A percentile compares a stretch with the other conserved stretches of the same genome.
These are phyloP conservation scores for Penicillium sp. DNA, from an alignment of 2,329 filamentous ascomycete genomes.

Conservation along the genomic window DNA sequence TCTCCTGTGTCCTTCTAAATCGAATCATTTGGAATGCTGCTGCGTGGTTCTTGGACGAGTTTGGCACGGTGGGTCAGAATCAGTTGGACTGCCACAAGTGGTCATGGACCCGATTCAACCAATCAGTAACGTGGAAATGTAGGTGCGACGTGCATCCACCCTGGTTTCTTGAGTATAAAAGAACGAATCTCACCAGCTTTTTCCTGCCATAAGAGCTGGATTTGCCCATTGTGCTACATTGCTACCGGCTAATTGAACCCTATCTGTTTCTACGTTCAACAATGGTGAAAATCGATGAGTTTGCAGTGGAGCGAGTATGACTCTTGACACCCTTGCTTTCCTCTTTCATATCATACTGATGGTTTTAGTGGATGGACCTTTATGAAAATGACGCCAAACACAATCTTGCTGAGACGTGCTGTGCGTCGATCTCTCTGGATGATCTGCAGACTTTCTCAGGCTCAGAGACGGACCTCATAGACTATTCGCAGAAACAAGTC, in stretches of 20 bases:
- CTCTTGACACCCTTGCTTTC: neutral
- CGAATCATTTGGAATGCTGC: too few relatives aligned
- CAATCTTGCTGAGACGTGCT: conserved; percentile 81
- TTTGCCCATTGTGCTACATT: neutral
- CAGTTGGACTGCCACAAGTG: neutral
- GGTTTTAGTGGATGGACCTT: conserved; percentile 59
- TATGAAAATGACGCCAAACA: conserved; percentile 57
- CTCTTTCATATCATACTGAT: conserved; percentile 10
- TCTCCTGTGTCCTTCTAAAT: neutral
- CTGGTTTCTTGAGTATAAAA: conserved; percentile 6
- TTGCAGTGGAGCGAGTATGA: conserved; percentile 27
- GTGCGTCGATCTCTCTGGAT: conserved; percentile 71
- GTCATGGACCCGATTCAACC: conserved; percentile 22
- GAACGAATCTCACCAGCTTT: neutral
- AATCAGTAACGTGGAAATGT: conserved; percentile 14
- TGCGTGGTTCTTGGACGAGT: neutral
- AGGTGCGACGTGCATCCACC: neutral
- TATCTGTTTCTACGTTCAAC: neutral
- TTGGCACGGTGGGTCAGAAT: neutral
- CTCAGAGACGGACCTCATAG: conserved; percentile 32
- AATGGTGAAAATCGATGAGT: conserved; percentile 28
- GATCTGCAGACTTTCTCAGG: conserved; percentile 65
- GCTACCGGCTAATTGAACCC: neutral
- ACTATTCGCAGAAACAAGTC: conserved; percentile 31
- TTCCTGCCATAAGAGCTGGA: neutral